phyloP scores from a whole-genome alignment of 1,284 basidiomycete genomes.

The Neotropicomus parvogracilis region DNA sequence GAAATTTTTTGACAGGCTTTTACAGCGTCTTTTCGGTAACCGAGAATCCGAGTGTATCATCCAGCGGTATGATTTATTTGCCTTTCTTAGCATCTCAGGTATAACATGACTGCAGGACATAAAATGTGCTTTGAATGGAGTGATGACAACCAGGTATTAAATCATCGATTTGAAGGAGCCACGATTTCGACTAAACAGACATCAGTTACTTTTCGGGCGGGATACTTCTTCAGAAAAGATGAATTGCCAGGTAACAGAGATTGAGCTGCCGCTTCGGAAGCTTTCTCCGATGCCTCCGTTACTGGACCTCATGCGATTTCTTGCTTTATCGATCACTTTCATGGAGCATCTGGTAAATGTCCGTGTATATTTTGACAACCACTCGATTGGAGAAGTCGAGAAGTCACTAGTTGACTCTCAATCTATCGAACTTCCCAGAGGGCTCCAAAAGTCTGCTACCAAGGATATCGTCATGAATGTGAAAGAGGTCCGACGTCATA shows the following conservation, averaged over 20 bases:
- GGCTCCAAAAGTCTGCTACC: conserved; percentile 10
- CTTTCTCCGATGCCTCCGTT: background rate
- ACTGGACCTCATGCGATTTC: conserved; percentile 2
- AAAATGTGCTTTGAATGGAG: conserved; percentile 4
- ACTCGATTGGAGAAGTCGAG: background rate
- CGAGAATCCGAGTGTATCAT: conserved; percentile 8
- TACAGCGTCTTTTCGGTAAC: conserved; percentile 12
- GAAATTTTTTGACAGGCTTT: conserved; percentile 1
- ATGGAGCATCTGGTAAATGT: conserved; percentile 1
- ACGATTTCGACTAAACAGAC: too few species aligned
- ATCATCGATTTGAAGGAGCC: background rate
- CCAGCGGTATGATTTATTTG: background rate
- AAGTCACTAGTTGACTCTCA: background rate
- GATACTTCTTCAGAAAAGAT: conserved; percentile 22
- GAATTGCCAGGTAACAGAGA: conserved; percentile 71
- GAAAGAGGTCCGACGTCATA: conserved; percentile 12
- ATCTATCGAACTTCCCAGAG: conserved; percentile 38
- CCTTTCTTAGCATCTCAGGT: too few species aligned
- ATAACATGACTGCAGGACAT: background rate
- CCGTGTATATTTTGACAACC: background rate
- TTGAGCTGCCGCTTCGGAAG: conserved; percentile 35
- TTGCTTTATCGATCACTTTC: conserved; percentile 6
- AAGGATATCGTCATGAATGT: conserved; percentile 17
- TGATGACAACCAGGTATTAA: conserved; percentile 1
- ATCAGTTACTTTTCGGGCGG: background rate